phyloP scores from a whole-genome alignment of 768 basidiomycete species.

The Exsudoporus frostii region DNA sequence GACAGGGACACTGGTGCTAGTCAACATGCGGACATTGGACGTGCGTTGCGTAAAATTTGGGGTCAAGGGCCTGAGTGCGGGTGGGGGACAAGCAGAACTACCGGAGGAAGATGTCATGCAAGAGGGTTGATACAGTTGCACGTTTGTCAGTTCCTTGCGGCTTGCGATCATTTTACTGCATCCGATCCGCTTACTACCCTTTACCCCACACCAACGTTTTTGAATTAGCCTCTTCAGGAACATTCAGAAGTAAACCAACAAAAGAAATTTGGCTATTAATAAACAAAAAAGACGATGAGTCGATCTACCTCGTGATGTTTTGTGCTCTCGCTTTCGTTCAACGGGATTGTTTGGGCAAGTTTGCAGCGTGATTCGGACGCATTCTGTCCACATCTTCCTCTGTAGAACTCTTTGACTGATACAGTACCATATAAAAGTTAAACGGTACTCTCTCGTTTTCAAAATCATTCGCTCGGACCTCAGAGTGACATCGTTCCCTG shows the following conservation, averaged over 20 bases:
- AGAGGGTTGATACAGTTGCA: conserved; percentile 17
- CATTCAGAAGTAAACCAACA: background rate
- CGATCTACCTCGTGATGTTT: background rate
- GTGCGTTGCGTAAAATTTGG: conserved; percentile 61
- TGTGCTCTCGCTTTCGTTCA: no score
- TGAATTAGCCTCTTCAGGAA: background rate
- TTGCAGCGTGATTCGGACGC: no score
- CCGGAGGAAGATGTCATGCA: conserved; percentile 21
- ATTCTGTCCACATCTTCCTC: no score
- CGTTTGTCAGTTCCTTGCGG: background rate
- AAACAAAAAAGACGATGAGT: no score
- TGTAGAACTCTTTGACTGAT: no score
- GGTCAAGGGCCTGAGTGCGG: conserved; percentile 35
- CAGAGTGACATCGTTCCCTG: no score
- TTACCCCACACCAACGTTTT: background rate
- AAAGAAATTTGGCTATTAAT: no score
- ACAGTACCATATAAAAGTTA: no score
- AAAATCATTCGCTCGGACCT: no score
- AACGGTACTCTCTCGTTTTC: no score
- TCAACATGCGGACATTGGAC: conserved; percentile 75
- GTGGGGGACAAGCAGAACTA: conserved; percentile 10
- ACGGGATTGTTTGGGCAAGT: no score
- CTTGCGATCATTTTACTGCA: background rate
- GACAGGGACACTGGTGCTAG: conserved; percentile 73
- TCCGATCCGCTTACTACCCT: background rate